A percentile compares a stretch with the other conserved stretches of the same genome.
Conservation (phyloP, 768 basidiomycete genomes). For the Boletus coccyginus region DNA sequence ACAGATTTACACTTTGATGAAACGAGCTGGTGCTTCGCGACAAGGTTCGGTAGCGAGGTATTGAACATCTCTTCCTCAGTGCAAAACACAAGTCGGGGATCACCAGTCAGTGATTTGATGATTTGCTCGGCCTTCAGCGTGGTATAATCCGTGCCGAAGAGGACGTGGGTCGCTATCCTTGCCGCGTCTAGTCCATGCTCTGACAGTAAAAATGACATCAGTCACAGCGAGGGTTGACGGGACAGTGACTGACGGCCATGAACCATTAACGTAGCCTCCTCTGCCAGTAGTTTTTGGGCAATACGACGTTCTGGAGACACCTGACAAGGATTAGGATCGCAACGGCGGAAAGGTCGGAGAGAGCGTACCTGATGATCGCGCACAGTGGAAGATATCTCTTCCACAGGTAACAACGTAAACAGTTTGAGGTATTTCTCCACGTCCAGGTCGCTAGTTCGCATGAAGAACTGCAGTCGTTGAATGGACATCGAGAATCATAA, state of each 20-base stretch:
- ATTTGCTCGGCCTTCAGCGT: conserved; percentile 55
- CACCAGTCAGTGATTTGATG: conserved; percentile 56
- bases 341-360: not conserved
- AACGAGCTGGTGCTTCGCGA: conserved; percentile 53
- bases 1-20: conserved; percentile 59
- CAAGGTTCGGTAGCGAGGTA: conserved; percentile 58
- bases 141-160: conserved; percentile 40
- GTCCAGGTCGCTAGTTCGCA: conserved; percentile 76
- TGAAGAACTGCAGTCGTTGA: conserved; percentile 68
- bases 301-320: conserved; percentile 36
- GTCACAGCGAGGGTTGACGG: not conserved
- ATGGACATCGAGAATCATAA: not conserved
- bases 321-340: conserved; percentile 12
- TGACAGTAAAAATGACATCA: conserved; percentile 18
- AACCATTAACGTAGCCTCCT: conserved; percentile 58
- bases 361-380: conserved; percentile 52
- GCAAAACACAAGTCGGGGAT: conserved; percentile 61
- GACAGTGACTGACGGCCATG: conserved; percentile 46
- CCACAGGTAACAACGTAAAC: conserved; percentile 71
- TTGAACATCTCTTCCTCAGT: conserved; percentile 50
- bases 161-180: conserved; percentile 41
- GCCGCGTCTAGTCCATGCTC: conserved; percentile 42
- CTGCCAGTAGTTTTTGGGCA: conserved; percentile 53
- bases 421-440: conserved; percentile 76
- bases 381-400: conserved; percentile 56